phyloP scores from a whole-genome alignment of 2,329 filamentous ascomycete genomes.

The Sarocladiaceae sp. region DNA sequence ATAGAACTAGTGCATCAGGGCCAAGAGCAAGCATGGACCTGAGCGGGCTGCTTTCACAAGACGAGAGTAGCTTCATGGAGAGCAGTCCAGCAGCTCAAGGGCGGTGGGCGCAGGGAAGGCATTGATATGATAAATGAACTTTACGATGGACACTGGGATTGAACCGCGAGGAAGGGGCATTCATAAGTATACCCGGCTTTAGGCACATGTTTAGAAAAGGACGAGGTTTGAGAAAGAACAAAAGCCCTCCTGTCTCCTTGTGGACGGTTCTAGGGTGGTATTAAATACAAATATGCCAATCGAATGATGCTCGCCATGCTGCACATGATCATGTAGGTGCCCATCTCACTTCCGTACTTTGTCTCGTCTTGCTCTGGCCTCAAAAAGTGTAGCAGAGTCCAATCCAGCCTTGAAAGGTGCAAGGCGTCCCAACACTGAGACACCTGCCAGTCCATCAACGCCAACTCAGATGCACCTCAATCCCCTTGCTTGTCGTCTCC shows the following conservation, averaged over 20 bases:
- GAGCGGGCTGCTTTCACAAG: slow-evolving; percentile 49
- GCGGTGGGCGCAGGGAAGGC: slow-evolving; percentile 27
- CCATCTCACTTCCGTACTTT: too few species aligned
- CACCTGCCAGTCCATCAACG: too few species aligned
- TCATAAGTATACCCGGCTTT: too few species aligned
- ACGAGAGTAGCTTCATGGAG: slow-evolving; percentile 53
- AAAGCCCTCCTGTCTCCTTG: background rate
- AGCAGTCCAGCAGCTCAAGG: slow-evolving; percentile 47
- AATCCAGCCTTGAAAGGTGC: too few species aligned
- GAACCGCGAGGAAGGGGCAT: too few species aligned
- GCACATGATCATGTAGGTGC: too few species aligned
- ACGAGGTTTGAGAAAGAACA: background rate
- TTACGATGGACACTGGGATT: too few species aligned
- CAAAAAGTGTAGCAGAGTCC: too few species aligned
- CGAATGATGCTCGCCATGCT: background rate
- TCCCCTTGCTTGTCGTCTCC: too few species aligned
- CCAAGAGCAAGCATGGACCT: slow-evolving; percentile 50
- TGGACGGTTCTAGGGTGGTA: background rate
- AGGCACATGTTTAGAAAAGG: background rate
- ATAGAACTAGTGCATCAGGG: slow-evolving; percentile 19
- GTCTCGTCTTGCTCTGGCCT: too few species aligned
- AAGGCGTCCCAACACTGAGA: too few species aligned
- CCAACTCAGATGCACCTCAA: too few species aligned
- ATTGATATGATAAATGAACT: background rate
- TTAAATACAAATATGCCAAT: background rate